Evolutionary conservation across 2,329 filamentous ascomycete genomes (phyloP).

Genomic region (Ophiobolus disseminans): DNA sequence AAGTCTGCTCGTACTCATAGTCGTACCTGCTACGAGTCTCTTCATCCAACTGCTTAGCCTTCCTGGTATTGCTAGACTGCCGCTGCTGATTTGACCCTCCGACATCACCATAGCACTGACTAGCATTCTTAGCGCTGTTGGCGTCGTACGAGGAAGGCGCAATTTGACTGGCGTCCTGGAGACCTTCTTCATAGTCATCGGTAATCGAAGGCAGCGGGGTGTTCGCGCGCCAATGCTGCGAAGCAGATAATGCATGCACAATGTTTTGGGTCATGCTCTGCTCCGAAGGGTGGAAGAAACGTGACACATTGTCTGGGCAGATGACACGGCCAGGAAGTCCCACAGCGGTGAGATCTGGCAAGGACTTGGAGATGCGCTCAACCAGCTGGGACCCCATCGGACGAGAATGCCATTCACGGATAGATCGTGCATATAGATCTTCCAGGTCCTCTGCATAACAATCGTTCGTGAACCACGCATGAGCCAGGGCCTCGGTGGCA

Average conservation of each 20-base stretch:
- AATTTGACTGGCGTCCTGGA: neutral
- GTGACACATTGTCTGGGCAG: constrained; percentile 3
- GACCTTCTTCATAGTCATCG: constrained; percentile 1
- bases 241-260: constrained; percentile 4
- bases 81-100: neutral
- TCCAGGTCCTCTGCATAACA: constrained; percentile 57
- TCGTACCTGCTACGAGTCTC: no score
- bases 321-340: neutral
- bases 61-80: no score
- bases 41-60: no score
- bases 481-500: constrained; percentile 60
- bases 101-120: neutral
- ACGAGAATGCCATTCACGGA: constrained; percentile 59
- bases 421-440: constrained; percentile 57
- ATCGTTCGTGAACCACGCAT: constrained; percentile 65
- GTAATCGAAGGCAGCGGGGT: constrained; percentile 21
- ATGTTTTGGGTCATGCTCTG: neutral
- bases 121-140: neutral
- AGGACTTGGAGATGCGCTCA: constrained; percentile 27
- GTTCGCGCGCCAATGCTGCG: constrained; percentile 16
- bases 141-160: neutral
- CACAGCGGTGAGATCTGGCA: neutral
- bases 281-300: constrained; percentile 2
- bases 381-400: constrained; percentile 33
- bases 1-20: neutral